phyloP scores from a whole-genome alignment of 1,284 basidiomycete species.

The Puccinia novopanici region DNA sequence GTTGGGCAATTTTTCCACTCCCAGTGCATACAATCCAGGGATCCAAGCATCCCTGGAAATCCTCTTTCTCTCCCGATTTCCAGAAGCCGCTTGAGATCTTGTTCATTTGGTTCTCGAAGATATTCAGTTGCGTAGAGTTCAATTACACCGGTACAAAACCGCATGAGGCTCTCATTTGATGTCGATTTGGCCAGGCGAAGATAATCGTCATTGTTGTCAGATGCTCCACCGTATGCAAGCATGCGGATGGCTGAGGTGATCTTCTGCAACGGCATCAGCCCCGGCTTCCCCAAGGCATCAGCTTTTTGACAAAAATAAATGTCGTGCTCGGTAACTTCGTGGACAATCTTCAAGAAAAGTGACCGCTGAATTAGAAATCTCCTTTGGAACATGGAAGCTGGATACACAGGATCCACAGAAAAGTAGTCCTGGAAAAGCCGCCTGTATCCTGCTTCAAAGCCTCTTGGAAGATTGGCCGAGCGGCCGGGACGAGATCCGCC shows the following conservation, averaged over 20 bases:
- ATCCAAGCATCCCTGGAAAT: slow-evolving; percentile 12
- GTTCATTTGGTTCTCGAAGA: neutral
- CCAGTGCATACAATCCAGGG: slow-evolving; percentile 14
- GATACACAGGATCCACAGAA: neutral
- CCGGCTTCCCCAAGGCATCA: neutral
- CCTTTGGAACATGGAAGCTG: neutral
- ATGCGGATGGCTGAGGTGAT: neutral
- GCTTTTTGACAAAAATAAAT: neutral
- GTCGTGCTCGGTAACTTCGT: neutral
- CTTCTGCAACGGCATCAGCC: neutral
- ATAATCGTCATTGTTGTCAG: slow-evolving; percentile 9
- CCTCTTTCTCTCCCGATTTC: neutral
- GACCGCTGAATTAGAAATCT: neutral
- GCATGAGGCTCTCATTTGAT: no score
- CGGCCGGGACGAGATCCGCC: no score
- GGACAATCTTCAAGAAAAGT: neutral
- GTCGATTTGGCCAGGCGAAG: neutral
- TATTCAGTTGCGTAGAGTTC: neutral
- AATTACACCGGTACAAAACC: neutral
- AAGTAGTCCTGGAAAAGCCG: neutral
- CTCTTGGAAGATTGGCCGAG: no score
- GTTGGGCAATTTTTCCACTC: no score
- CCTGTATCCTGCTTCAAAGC: no score
- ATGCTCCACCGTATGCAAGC: neutral
- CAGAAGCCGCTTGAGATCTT: neutral